Conservation (phyloP, 2,329 filamentous ascomycete genomes). For the Botrytis sinoallii region DNA sequence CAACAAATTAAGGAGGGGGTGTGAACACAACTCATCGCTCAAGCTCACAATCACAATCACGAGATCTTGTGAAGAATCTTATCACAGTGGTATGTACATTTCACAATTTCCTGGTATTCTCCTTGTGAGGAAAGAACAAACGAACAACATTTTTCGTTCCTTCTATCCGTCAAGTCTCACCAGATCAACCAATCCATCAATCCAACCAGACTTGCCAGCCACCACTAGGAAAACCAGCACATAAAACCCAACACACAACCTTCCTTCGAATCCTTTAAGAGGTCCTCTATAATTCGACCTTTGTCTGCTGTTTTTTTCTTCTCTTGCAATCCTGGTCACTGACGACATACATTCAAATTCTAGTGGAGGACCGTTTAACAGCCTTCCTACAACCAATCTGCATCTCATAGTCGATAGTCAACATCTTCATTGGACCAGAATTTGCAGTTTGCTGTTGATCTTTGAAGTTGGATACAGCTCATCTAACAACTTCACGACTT, state of each 20-base stretch:
- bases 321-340: slow-evolving; percentile 9
- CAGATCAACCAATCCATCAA: not conserved
- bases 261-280: slow-evolving; percentile 1
- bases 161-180: not conserved
- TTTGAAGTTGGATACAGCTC: not conserved
- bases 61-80: not conserved
- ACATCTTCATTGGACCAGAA: not conserved
- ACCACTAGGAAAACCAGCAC: not conserved
- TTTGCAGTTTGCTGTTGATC: not conserved
- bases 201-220: not conserved
- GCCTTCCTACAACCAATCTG: not conserved
- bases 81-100: not conserved
- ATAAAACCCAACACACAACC: not conserved
- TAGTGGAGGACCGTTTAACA: not conserved
- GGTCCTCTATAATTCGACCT: slow-evolving; percentile 6
- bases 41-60: not conserved
- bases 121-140: not conserved
- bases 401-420: not conserved
- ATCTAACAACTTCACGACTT: not conserved
- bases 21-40: not conserved
- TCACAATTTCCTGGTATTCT: not conserved
- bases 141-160: not conserved
- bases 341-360: slow-evolving; percentile 5
- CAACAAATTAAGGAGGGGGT: not conserved
- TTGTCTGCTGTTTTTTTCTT: not conserved